Conservation (phyloP, 345 rosid species). For the Noccaea caerulescens region DNA sequence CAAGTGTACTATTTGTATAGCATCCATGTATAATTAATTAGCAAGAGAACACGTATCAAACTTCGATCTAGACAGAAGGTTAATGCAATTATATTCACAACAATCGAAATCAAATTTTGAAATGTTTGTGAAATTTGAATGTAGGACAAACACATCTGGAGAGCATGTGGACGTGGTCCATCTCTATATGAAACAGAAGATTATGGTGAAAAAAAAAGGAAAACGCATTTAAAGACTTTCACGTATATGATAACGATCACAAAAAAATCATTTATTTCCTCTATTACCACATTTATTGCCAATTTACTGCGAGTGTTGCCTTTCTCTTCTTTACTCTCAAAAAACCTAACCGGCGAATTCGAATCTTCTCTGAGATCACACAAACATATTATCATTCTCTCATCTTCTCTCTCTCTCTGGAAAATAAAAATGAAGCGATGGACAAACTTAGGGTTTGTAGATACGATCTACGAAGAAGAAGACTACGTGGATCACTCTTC, state of each 20-base stretch:
- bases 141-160: conserved; percentile 25
- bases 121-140: conserved; percentile 38
- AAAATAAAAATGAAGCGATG: conserved; percentile 50
- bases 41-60: not conserved
- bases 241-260: conserved; percentile 44
- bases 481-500: conserved; percentile 47
- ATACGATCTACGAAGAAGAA: conserved; percentile 89
- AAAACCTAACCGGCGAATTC: conserved; percentile 42
- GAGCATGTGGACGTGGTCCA: conserved; percentile 41
- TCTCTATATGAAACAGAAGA: conserved; percentile 32
- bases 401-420: conserved; percentile 5
- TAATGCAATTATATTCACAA: conserved; percentile 14
- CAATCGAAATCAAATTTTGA: conserved; percentile 10
- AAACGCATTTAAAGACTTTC: conserved; percentile 47
- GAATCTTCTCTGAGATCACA: conserved; percentile 31
- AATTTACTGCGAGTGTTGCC: conserved; percentile 13
- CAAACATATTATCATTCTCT: conserved; percentile 1
- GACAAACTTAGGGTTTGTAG: conserved; percentile 66
- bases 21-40: no score
- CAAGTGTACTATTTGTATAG: no score
- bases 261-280: conserved; percentile 39
- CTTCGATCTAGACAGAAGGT: not conserved
- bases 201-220: conserved; percentile 24
- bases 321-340: conserved; percentile 26
- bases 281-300: conserved; percentile 42